Evolutionary conservation across 495 filamentous ascomycete species (phyloP), one percentile per base, ranked within the genome.

Genomic region (Hypoxylon rickii): DNA sequence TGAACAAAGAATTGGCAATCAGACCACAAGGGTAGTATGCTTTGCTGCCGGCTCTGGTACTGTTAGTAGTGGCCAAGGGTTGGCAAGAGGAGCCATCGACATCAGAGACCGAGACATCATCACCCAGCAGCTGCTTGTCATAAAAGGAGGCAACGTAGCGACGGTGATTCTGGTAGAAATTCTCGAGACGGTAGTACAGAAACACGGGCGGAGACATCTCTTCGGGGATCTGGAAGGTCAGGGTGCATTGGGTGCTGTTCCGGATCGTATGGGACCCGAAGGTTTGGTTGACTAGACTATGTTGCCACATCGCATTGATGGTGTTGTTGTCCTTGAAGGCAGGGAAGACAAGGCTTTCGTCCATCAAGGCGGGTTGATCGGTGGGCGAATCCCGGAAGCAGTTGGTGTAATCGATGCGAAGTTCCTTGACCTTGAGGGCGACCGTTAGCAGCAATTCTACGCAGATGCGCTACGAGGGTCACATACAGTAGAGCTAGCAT

Each of bases 151-250:
- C 86, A 33, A 96, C 93, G 58, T 99, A 99, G 70, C 93, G 87
- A 50, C 94, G 87, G 67, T 99, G 94, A 70, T 99, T 99, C 70
- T 99, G 94, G 76, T 97, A 99, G 77, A 99, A 99, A 72, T 99
- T 96, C 34, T 90, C 92, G 33, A 99, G 83, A 45, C 88, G 87
- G 72, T 99, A 99, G 74, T 96, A 97, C 69, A 96, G 80, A 58
- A 89, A 80, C 19, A 97, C 86, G 3, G 92, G 92, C 0, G 93
- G 83, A 7, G 78, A 76, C 61, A 99, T 81, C 19, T 83, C 73
- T 50, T 94, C 82, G 6, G 90, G 90, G 21, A 97, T 85, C 20
- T 82, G 75, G 74, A 97, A 96, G 26, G 78, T 70, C 7, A 99
- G 66, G 1, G 73, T 76, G 80, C 94, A 99, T 36, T 66, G 64